These are phyloP conservation scores for Gracilaria domingensis DNA, from an alignment of 23 red algal genomes.

Conservation along the genomic window DNA sequence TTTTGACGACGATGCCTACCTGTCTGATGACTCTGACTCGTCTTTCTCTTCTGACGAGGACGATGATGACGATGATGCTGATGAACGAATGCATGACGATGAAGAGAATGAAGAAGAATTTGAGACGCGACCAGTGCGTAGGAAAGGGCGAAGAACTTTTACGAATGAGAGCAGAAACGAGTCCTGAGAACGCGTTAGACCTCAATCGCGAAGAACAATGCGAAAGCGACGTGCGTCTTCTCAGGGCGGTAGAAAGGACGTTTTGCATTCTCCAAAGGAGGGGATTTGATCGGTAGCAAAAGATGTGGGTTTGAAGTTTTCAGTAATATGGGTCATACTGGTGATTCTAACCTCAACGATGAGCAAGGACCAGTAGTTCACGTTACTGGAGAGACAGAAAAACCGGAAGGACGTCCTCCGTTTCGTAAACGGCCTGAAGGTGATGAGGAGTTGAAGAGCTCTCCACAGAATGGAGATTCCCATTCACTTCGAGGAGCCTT, in stretches of 20 bases:
- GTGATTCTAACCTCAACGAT: conserved; percentile 1
- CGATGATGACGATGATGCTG: conserved; percentile 27
- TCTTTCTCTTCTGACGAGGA: conserved; percentile 44
- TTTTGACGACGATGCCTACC: conserved; percentile 48
- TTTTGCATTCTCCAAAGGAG: background rate
- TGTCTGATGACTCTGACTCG: conserved; percentile 37
- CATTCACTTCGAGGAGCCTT: background rate
- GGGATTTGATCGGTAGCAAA: conserved; percentile 3
- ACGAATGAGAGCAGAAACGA: background rate
- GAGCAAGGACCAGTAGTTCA: background rate
- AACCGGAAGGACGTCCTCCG: background rate
- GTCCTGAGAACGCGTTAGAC: background rate
- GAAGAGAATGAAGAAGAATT: conserved; percentile 8
- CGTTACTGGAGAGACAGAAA: background rate
- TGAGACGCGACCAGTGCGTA: conserved; percentile 25
- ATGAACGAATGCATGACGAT: background rate
- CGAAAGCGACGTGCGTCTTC: conserved; percentile 8
- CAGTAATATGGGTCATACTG: conserved; percentile 29
- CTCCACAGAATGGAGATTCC: conserved; percentile 2
- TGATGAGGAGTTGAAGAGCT: background rate
- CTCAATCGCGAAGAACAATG: background rate
- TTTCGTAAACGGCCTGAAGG: background rate
- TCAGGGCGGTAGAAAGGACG: background rate
- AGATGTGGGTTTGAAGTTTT: conserved; percentile 37
- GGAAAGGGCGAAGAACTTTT: background rate